Evolutionary conservation across 768 basidiomycete genomes (phyloP).

Genomic region (Tricholoma furcatifolium): DNA sequence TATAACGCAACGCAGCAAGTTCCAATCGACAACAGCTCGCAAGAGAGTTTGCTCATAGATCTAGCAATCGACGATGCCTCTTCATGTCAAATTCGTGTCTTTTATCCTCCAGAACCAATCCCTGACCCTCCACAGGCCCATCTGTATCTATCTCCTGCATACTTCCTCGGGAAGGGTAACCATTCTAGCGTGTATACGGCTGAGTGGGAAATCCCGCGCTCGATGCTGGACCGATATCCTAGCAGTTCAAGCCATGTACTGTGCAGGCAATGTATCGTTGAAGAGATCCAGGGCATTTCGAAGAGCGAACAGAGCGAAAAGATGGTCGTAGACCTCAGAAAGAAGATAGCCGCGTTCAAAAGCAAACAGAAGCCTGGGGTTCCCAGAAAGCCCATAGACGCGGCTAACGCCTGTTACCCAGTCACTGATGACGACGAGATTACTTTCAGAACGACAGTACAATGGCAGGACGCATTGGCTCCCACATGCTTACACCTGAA

Average conservation of each 20-base stretch:
- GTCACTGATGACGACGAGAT: not conserved
- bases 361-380: not conserved
- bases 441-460: conserved; percentile 19
- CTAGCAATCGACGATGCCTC: too few species aligned
- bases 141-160: conserved; percentile 42
- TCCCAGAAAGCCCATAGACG: not conserved
- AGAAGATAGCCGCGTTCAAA: not conserved
- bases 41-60: too few species aligned
- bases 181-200: conserved; percentile 53
- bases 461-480: conserved; percentile 27
- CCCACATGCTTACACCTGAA: conserved; percentile 30
- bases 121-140: conserved; percentile 35
- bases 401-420: not conserved
- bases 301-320: not conserved
- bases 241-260: conserved; percentile 14
- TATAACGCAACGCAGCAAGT: too few species aligned
- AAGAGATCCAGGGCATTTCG: conserved; percentile 16
- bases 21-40: too few species aligned
- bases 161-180: conserved; percentile 40
- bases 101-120: conserved; percentile 23
- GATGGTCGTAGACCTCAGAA: too few species aligned
- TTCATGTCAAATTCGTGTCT: conserved; percentile 23
- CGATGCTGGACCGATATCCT: not conserved
- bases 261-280: conserved; percentile 37
- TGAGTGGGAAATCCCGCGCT: conserved; percentile 32